phyloP scores from a whole-genome alignment of 371 early-diverging fungal genomes.

The Lichtheimia ornata region DNA sequence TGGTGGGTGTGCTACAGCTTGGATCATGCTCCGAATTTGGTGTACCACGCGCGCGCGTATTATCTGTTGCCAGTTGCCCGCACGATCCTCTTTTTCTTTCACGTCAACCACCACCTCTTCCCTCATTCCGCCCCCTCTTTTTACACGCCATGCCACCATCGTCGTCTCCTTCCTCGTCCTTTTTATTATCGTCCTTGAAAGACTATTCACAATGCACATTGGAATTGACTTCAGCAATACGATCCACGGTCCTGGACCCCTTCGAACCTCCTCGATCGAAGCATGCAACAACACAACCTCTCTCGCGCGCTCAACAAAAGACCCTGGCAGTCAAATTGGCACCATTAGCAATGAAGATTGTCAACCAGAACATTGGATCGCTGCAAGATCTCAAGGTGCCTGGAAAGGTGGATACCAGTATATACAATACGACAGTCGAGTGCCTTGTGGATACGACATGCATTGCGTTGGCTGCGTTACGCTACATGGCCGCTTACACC shows the following conservation, averaged over 20 bases:
- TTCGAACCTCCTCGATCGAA: constrained; percentile 29
- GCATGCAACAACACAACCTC: constrained; percentile 18
- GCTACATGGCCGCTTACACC: constrained; percentile 37
- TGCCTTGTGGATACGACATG: constrained; percentile 42
- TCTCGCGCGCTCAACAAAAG: constrained; percentile 26
- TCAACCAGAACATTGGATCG: constrained; percentile 41
- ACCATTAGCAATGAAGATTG: constrained; percentile 38
- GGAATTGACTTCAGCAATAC: constrained; percentile 21
- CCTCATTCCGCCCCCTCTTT: not conserved
- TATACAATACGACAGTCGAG: constrained; percentile 20
- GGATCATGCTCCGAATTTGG: too few species aligned
- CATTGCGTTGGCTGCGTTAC: constrained; percentile 34
- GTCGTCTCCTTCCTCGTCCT: not conserved
- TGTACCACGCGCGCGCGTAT: too few species aligned
- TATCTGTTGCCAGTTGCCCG: too few species aligned
- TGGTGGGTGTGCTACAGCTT: too few species aligned
- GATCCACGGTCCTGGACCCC: constrained; percentile 34
- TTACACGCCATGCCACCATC: constrained; percentile 5
- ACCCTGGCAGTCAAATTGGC: constrained; percentile 27
- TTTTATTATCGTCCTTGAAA: constrained; percentile 13
- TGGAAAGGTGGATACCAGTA: not conserved
- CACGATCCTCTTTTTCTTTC: not conserved
- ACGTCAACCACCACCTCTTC: not conserved
- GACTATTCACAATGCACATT: constrained; percentile 29
- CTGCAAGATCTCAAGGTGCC: constrained; percentile 18